Evolutionary conservation across 2,329 filamentous ascomycete genomes (phyloP), one percentile per base, ranked within the genome.

Genomic region (Fusarium mundagurra): DNA sequence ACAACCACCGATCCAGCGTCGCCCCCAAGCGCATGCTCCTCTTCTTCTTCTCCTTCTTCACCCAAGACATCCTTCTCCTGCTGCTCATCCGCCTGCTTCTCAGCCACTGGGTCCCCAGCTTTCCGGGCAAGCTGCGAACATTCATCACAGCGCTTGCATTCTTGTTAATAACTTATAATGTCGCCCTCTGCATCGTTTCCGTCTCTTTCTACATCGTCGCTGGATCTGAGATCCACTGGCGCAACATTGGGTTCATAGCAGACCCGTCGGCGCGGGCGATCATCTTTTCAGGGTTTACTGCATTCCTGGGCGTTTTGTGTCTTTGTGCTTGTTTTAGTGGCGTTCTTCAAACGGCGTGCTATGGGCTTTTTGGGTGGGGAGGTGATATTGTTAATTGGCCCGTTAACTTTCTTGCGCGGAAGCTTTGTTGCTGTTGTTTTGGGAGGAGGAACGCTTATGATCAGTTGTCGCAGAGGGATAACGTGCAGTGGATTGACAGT

Each of bases 171-270:
- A 48, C 60, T 18, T 74, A 74, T 63, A 74, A 76, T 67, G 71
- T 78, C 24, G 43, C 65, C 4, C 60, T 82, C 11, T 76, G 79
- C 39, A 61, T 76, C 34, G 62, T 77, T 33, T 78, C 73, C 31
- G 71, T 82, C 5, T 78, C 81, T 7, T 83, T 83, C 48, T 83
- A 81, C 63, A 60, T 72, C 14, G 77, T 82, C 16, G 75, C 82
- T 10, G 81, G 81, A 11, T 80, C 81, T 0, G 82, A 83, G 33
- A 77, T 83, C 9, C 82, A 80, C 50, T 83, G 82, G 81, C 77
- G 81, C 18, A 83, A 83, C 54, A 73, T 82, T n/a, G 80, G 72
- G 2, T 59, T 83, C 14, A 81, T 78, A 4, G 74, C 77, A 22
- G 82, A 83, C 31, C 71, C 81, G 3, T 76, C 80, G 2, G 79